Conservation (phyloP, 2,329 filamentous ascomycete genomes). For the Albophoma yamanashiensis region DNA sequence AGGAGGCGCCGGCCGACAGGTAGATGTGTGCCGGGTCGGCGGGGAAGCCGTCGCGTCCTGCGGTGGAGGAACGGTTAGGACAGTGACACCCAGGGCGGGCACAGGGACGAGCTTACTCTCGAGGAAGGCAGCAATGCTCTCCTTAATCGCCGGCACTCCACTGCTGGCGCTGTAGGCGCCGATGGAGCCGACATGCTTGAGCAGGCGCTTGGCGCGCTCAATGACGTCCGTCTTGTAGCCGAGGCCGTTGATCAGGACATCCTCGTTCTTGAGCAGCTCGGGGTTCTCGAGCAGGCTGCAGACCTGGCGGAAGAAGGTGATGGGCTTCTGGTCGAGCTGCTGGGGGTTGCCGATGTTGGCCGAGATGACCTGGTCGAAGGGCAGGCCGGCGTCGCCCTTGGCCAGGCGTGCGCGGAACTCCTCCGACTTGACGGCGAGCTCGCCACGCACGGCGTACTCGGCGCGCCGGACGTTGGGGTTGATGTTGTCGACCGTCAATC, state of each 20-base stretch:
- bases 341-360: constrained; percentile 99
- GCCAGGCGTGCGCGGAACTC: constrained; percentile 69
- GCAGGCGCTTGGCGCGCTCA: constrained; percentile 67
- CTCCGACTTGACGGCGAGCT: constrained; percentile 89
- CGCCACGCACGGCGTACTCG: constrained; percentile 93
- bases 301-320: constrained; percentile 98
- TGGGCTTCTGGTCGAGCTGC: constrained; percentile 97
- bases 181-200: constrained; percentile 79
- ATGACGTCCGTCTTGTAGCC: constrained; percentile 88
- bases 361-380: constrained; percentile 85
- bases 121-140: constrained; percentile 87
- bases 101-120: constrained; percentile 50
- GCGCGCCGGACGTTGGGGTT: constrained; percentile 80
- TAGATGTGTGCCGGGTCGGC: constrained; percentile 76
- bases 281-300: constrained; percentile 90
- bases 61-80: not conserved
- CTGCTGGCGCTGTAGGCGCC: constrained; percentile 95
- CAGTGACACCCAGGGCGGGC: not conserved
- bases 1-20: constrained; percentile 83
- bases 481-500: constrained; percentile 75
- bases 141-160: constrained; percentile 74
- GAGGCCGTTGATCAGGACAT: constrained; percentile 62
- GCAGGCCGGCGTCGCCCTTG: constrained; percentile 49
- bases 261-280: constrained; percentile 66
- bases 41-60: constrained; percentile 78